These are phyloP conservation scores for Juglanconis oblonga DNA, from an alignment of 2,329 filamentous ascomycete genomes.

Conservation along the genomic window DNA sequence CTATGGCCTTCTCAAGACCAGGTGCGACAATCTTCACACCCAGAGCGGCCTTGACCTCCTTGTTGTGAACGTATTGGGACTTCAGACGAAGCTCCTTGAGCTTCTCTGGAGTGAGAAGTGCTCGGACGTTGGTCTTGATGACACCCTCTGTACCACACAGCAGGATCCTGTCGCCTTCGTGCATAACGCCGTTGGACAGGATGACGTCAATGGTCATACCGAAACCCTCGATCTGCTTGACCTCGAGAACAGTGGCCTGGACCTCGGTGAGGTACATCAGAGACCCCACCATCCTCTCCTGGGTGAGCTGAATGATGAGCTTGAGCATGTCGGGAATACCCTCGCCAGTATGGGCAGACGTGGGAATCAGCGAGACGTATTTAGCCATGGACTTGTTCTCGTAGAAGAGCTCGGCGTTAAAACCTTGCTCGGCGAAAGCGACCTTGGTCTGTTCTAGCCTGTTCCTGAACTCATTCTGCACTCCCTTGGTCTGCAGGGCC, in stretches of 20 bases:
- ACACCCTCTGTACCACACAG: constrained; percentile 95
- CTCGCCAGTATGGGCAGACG: constrained; percentile 97
- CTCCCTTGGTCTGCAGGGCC: constrained; percentile 83
- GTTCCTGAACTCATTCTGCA: constrained; percentile 91
- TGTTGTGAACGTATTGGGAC: constrained; percentile 96
- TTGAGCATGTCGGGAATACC: constrained; percentile 99
- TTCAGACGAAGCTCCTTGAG: constrained; percentile 94
- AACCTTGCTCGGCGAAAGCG: constrained; percentile 92
- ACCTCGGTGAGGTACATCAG: constrained; percentile 99
- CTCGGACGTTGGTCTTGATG: constrained; percentile 92
- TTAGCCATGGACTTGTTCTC: constrained; percentile 97
- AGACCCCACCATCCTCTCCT: constrained; percentile 94
- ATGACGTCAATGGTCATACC: constrained; percentile 99
- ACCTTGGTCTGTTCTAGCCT: constrained; percentile 88
- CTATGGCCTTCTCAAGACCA: constrained; percentile 92
- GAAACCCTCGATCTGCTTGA: constrained; percentile 98
- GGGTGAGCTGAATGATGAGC: constrained; percentile 85
- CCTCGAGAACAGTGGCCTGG: constrained; percentile 95
- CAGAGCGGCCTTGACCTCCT: constrained; percentile 96
- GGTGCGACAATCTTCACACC: constrained; percentile 99
- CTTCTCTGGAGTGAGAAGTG: constrained; percentile 86
- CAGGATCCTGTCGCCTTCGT: constrained; percentile 91
- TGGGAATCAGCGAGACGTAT: constrained; percentile 93
- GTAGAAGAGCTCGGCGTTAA: constrained; percentile 96
- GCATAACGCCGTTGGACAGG: constrained; percentile 89